A percentile compares a stretch with the other conserved stretches of the same genome.
These are phyloP conservation scores for Saccharomyces hybrid DNA, from an alignment of 1,139 yeast species.

Conservation along the genomic window DNA sequence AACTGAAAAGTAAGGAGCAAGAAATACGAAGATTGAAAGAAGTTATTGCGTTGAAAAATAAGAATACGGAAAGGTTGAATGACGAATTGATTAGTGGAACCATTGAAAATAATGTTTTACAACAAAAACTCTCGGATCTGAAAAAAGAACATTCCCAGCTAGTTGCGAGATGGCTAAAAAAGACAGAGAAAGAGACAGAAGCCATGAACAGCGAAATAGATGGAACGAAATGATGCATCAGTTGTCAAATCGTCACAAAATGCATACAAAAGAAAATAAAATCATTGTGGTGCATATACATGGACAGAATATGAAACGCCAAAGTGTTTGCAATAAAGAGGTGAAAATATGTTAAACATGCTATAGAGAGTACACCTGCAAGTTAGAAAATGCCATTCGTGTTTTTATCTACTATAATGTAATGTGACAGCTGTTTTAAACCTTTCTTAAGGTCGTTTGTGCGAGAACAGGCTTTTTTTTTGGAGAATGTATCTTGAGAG, in stretches of 20 bases:
- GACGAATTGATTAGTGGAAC: conserved; percentile 66
- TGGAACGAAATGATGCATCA: background rate
- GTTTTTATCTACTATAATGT: background rate
- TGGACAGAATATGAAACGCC: background rate
- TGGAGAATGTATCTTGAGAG: too few species aligned
- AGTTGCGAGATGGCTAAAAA: conserved; percentile 54
- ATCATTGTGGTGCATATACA: background rate
- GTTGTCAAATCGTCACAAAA: background rate
- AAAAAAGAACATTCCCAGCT: conserved; percentile 46
- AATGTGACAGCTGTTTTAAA: background rate
- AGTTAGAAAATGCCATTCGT: background rate
- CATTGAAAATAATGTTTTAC: conserved; percentile 61
- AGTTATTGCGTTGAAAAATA: conserved; percentile 46
- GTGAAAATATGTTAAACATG: background rate
- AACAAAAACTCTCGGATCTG: conserved; percentile 37
- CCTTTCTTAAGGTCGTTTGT: too few species aligned
- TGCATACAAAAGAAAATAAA: background rate
- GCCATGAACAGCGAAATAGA: conserved; percentile 41
- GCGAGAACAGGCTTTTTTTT: too few species aligned
- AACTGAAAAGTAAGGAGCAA: conserved; percentile 13
- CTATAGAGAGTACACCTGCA: background rate
- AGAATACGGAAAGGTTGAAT: conserved; percentile 53
- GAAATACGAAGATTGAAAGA: conserved; percentile 25
- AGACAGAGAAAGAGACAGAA: conserved; percentile 53
- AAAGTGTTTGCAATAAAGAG: background rate